Percentiles rank a stretch among this genome's conserved stretches.
These are phyloP conservation scores for Huntiella abstrusa DNA, from an alignment of 2,329 filamentous ascomycete genomes.

Conservation along the genomic window DNA sequence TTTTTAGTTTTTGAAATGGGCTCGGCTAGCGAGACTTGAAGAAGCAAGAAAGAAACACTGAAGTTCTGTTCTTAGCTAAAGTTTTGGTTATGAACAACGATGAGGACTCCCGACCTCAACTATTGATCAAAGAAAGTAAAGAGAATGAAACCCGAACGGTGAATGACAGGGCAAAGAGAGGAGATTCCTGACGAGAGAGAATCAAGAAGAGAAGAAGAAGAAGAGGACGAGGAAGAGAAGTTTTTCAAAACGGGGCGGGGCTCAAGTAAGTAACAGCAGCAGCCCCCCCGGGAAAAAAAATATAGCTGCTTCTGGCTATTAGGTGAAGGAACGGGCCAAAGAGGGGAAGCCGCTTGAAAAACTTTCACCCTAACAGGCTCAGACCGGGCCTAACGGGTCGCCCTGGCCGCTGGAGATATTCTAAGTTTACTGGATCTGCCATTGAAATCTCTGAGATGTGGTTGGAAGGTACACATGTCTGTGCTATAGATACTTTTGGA, in stretches of 20 bases:
- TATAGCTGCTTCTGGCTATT: not conserved
- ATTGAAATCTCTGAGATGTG: not conserved
- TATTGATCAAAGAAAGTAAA: slow-evolving; percentile 26
- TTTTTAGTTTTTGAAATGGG: slow-evolving; percentile 4
- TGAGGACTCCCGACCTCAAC: slow-evolving; percentile 16
- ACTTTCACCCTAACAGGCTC: not conserved
- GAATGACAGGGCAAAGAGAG: slow-evolving; percentile 16
- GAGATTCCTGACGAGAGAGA: slow-evolving; percentile 16
- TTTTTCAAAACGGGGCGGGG: not conserved
- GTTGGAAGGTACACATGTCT: not conserved
- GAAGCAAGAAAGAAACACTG: slow-evolving; percentile 10
- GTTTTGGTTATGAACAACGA: slow-evolving; percentile 1
- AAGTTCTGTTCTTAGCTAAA: slow-evolving; percentile 10
- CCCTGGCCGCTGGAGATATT: not conserved
- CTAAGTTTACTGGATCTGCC: not conserved
- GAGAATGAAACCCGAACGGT: slow-evolving; percentile 13
- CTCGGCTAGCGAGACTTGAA: slow-evolving; percentile 11
- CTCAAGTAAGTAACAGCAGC: not conserved
- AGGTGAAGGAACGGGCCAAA: slow-evolving; percentile 8
- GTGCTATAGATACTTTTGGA: slow-evolving; percentile 8
- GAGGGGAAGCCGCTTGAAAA: slow-evolving; percentile 12
- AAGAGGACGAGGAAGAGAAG: slow-evolving; percentile 1
- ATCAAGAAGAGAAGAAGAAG: slow-evolving; percentile 5
- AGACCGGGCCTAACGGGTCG: too few species aligned
- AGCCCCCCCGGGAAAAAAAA: not conserved